Evolutionary conservation across 805 yeast species (phyloP).

Genomic region (Alloascoidea hylecoeti): DNA sequence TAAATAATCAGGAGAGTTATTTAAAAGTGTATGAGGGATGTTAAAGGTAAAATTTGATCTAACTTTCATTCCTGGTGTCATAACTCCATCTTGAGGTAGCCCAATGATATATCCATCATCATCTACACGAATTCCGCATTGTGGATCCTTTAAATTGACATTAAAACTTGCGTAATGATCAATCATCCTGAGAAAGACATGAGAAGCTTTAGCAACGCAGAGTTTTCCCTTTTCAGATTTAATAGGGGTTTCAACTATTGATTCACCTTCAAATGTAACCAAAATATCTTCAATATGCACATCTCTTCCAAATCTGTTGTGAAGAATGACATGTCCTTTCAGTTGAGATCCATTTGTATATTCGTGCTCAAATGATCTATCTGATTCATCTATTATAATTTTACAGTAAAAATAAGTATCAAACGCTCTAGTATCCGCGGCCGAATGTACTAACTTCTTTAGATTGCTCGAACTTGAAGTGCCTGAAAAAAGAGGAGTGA

Average conservation of each 20-base stretch:
- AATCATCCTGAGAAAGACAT: neutral
- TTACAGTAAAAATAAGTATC: no score
- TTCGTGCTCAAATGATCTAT: no score
- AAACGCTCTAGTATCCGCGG: no score
- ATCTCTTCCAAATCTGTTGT: neutral
- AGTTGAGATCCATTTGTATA: neutral
- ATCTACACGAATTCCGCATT: neutral
- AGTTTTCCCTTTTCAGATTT: slow-evolving; percentile 1
- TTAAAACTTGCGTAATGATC: slow-evolving; percentile 1
- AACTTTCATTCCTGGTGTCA: neutral
- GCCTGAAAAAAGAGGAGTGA: no score
- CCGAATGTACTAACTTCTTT: no score
- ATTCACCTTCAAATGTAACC: neutral
- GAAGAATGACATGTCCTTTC: neutral
- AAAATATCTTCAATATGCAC: neutral
- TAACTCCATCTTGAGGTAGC: neutral
- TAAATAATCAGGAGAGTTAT: no score
- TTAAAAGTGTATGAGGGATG: neutral
- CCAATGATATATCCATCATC: slow-evolving; percentile 1
- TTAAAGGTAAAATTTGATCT: neutral
- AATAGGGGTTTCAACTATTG: neutral
- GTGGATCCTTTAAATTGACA: neutral
- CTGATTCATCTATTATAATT: no score
- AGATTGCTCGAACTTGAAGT: no score
- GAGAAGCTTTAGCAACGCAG: neutral